Conservation (phyloP, 345 rosid species). For the Populus euphratica region DNA sequence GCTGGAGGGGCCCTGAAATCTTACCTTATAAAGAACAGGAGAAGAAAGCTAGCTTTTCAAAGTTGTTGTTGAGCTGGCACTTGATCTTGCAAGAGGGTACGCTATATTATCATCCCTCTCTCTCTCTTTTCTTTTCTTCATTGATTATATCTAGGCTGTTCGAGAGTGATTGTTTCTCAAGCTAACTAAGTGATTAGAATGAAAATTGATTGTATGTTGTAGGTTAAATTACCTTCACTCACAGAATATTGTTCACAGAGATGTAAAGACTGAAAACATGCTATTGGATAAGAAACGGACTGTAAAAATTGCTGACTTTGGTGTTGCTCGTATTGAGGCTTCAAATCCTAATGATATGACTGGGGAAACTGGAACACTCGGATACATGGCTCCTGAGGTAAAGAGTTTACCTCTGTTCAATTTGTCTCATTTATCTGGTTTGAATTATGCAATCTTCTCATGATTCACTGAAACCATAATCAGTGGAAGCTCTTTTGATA, state of each 20-base stretch:
- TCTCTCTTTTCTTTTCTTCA: slow-evolving; percentile 8
- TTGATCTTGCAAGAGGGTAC: slow-evolving; percentile 98
- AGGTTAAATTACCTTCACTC: slow-evolving; percentile 97
- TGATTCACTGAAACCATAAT: not conserved
- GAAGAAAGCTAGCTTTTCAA: slow-evolving; percentile 92
- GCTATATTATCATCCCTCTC: not conserved
- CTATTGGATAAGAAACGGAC: slow-evolving; percentile 79
- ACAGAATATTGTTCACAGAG: slow-evolving; percentile 95
- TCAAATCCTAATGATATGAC: slow-evolving; percentile 99
- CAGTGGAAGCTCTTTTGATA: not conserved
- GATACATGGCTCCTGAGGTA: slow-evolving; percentile 99
- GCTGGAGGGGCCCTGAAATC: slow-evolving; percentile 89
- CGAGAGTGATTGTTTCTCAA: slow-evolving; percentile 3
- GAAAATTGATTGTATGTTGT: slow-evolving; percentile 18
- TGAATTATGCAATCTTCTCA: not conserved
- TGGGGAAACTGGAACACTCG: slow-evolving; percentile 98
- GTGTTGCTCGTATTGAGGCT: slow-evolving; percentile 98
- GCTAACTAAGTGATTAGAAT: not conserved
- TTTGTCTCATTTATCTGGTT: not conserved
- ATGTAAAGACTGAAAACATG: slow-evolving; percentile 99
- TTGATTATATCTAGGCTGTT: not conserved
- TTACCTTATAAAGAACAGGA: slow-evolving; percentile 79
- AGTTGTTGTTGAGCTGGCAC: slow-evolving; percentile 87
- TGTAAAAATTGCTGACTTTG: slow-evolving; percentile 91
- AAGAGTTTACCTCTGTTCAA: not conserved